Evolutionary conservation across 257 asterid species (phyloP).

Genomic region (Fraxinus quadrangulata): DNA sequence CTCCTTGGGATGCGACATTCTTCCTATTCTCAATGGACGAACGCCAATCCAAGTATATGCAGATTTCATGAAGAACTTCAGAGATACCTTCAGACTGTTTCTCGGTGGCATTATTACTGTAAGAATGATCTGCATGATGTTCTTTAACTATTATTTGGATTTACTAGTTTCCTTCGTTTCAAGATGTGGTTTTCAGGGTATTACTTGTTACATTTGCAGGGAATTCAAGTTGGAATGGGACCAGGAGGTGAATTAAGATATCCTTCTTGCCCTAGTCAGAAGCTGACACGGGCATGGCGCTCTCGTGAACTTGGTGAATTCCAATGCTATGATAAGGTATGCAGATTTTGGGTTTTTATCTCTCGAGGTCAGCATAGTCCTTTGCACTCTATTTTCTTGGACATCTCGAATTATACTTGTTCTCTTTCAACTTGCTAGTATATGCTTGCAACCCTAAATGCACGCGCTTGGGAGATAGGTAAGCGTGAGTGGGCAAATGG

Average conservation of each 20-base stretch:
- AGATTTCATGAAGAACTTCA: constrained; percentile 76
- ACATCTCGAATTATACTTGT: constrained; percentile 20
- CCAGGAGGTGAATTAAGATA: constrained; percentile 82
- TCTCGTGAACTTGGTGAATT: constrained; percentile 70
- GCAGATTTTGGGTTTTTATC: neutral
- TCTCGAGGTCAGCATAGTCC: constrained; percentile 3
- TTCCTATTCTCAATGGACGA: constrained; percentile 71
- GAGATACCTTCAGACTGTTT: constrained; percentile 62
- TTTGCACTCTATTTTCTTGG: constrained; percentile 1
- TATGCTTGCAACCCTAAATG: constrained; percentile 73
- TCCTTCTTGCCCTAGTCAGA: constrained; percentile 57
- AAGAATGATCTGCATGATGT: constrained; percentile 32
- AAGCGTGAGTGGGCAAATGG: constrained; percentile 63
- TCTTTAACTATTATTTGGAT: constrained; percentile 8
- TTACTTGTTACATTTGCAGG: constrained; percentile 40
- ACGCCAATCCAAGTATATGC: constrained; percentile 79
- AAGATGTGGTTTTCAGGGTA: constrained; percentile 23
- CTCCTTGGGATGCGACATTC: constrained; percentile 76
- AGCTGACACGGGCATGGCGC: constrained; percentile 49
- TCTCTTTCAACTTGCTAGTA: constrained; percentile 51
- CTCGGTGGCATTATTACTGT: constrained; percentile 72
- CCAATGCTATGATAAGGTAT: constrained; percentile 76
- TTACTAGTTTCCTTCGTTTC: neutral
- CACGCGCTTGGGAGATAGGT: constrained; percentile 53
- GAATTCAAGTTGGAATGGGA: constrained; percentile 85